Evolutionary conservation across 2,329 filamentous ascomycete species (phyloP), one percentile per base, ranked within the genome.

Genomic region (Berkeleyomyces basicola): DNA sequence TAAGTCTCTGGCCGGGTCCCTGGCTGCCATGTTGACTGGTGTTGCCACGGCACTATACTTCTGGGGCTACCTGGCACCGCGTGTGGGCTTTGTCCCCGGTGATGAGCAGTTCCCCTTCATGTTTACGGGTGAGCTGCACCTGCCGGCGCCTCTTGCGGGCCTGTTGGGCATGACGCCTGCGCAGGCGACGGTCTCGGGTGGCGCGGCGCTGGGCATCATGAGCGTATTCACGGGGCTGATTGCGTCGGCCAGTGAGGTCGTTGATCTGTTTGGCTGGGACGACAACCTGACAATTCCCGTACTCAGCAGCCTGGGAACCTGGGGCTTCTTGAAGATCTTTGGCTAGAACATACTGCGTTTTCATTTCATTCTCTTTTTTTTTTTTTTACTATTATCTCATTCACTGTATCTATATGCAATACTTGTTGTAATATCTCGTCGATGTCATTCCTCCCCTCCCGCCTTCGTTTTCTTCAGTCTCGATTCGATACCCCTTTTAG

Each of bases 261-360:
- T 96, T 55, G 90, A 99, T 74, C 70, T 97, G 0, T 96, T 90
- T 71, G 89, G 90, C 58, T 91, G 90, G 87, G 93, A 99, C 70
- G 93, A 99, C 75, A 99, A 99, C 74, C 77, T 99, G 68, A 97
- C 92, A 59, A 99, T 99, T 72, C 93, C 93, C 1, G 84, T 95
- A 36, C 78, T 99, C 59, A 96, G 90, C 71, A 90, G 91, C 33
- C 74, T 90, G 55, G 91, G 91, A 5, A 84, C 99, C 65, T 96
- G 88, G 86, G 87, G 86, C 0, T 96, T 99, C 72, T 79, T 97
- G 69, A 95, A 88, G 75, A 73, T 90, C 58, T 96, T 96, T 78
- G 86, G 85, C 61, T 83, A 77, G 72, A 67, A 36, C 42, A 40
- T 60, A 36, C n/a, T 46, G 43, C 37, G 49, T 36, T 60, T 37